Base-by-base conservation (phyloP, 2,329 filamentous ascomycete genomes). In the Sclerotinia borealis region DNA sequence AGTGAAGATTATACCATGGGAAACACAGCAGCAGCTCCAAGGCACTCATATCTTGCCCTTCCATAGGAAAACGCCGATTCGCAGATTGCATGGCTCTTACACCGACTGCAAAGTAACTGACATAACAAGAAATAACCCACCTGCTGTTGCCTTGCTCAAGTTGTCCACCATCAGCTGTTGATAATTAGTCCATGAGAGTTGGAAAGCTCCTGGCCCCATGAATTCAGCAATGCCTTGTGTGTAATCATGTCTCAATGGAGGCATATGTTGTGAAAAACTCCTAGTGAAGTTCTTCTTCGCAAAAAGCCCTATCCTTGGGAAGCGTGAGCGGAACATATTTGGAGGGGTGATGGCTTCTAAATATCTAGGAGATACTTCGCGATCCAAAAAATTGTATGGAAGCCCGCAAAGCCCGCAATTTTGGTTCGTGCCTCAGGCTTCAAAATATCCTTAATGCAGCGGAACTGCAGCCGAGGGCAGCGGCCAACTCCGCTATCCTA, bases 101-200 rank as follows among this genome's bases (percentile, higher is more conserved):
- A 11, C 11, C 54, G 29, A 43, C 29, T 22, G 11, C 39, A 17
- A 22, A 11, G 22, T 34, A 17, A 45, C 4, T 9, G 19, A n/a
- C 45, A 27, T 36, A 22, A 49, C 55, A 17, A 64, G 48, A 22
- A 39, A 63, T 43, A 48, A 78, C 81, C 69, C 82, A 92, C 93
- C 92, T 67, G 83, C 85, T 66, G 85, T 89, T 72, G 90, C 76
- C 64, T 80, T 77, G 76, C 96, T 96, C 75, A 98, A 83, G 77
- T 89, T 90, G 67, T 91, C 81, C 59, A 93, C 76, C 72, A 93
- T 81, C 68, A 89, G 77, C 43, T 79, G 74, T 81, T 96, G 92
- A 79, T 97, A 96, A 73, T 92, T 81, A 39, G 83, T 88, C 87
- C 92, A 99, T 56, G 92, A 87, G 61, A 91, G 83, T 63, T 88